Evolutionary conservation across 352 stramenopile species (phyloP), one percentile per base, ranked within the genome.

Genomic region (Globisporangium lucens): DNA sequence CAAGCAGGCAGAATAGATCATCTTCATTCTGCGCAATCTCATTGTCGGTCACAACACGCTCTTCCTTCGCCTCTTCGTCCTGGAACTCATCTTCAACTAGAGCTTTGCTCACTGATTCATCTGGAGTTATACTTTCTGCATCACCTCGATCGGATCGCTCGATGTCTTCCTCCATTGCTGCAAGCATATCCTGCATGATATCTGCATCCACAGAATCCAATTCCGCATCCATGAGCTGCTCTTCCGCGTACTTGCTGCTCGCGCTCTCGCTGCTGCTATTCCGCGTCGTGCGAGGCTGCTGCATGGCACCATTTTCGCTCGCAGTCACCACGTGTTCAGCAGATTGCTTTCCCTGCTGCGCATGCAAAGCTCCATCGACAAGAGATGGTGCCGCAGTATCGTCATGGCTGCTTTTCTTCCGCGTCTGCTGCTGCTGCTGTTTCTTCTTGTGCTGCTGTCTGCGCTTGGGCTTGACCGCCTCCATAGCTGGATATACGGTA

Each of bases 21-120:
- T 90, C 78, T 61, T 91, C 83, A 52, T 89, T 82, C 53, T 80
- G 75, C 29, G 55, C 68, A 66, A 91, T 87, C 62, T 90, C 81
- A n/a, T 36, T 56, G 20, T 84, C 76, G 2, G 61, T 69, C 20
- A 63, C 53, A 29, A 33, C 8, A 15, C 27, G 68, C 17, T 75
- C 63, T 52, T 56, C 57, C 29, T 73, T 52, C 13, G 72, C 27
- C 20, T 53, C 52, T 0, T 46, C 24, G 0, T 63, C 61, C 9
- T 69, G 56, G 7, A 75, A 71, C 3, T 62, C 30, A n/a, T 9
- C 24, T 51, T 53, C 53, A 52, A 46, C 56, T 46, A 43, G 2
- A 20, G 55, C 66, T 58, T 20, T 60, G 33, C 30, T 52, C 35
- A 27, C 8, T 38, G 63, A 46, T 68, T 61, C 33, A 22, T n/a